Percentiles rank a stretch among this genome's conserved stretches.
Conservation (phyloP, 2,329 filamentous ascomycete genomes). For the Elsinoe australis region DNA sequence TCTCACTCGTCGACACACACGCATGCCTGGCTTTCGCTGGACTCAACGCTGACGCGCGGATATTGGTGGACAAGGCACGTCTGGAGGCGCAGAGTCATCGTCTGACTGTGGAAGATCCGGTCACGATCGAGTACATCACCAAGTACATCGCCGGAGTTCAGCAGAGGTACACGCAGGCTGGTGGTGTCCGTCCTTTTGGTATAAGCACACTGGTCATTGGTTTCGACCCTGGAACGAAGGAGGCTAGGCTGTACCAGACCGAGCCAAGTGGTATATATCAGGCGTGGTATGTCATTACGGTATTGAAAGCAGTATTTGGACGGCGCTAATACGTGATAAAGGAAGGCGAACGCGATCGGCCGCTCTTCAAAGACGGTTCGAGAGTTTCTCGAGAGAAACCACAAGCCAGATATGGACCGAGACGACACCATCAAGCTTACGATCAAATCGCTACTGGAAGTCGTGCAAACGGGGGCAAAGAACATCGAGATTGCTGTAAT, state of each 20-base stretch:
- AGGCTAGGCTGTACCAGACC: conserved; percentile 89
- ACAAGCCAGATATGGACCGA: conserved; percentile 95
- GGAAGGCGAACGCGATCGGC: conserved; percentile 99
- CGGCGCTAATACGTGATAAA: conserved; percentile 36
- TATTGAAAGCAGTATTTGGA: not conserved
- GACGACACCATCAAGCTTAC: conserved; percentile 94
- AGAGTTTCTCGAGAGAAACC: conserved; percentile 97
- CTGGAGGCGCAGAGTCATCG: conserved; percentile 96
- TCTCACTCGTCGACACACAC: conserved; percentile 90
- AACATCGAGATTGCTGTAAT: conserved; percentile 99
- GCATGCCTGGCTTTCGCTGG: conserved; percentile 96
- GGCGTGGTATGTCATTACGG: conserved; percentile 63
- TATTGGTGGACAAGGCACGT: conserved; percentile 95
- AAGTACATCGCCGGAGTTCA: conserved; percentile 98
- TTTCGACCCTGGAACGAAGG: conserved; percentile 89
- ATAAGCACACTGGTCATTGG: conserved; percentile 97
- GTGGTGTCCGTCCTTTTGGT: conserved; percentile 95
- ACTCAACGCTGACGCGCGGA: conserved; percentile 93
- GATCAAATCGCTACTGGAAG: conserved; percentile 95
- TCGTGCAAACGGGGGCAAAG: conserved; percentile 97
- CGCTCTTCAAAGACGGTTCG: conserved; percentile 98
- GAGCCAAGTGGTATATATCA: conserved; percentile 99
- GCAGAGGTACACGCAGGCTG: conserved; percentile 97
- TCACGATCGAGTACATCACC: conserved; percentile 98
- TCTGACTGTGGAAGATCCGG: conserved; percentile 92